Evolutionary conservation across 2,329 filamentous ascomycete genomes (phyloP).

Genomic region (Xylariaceae sp.): DNA sequence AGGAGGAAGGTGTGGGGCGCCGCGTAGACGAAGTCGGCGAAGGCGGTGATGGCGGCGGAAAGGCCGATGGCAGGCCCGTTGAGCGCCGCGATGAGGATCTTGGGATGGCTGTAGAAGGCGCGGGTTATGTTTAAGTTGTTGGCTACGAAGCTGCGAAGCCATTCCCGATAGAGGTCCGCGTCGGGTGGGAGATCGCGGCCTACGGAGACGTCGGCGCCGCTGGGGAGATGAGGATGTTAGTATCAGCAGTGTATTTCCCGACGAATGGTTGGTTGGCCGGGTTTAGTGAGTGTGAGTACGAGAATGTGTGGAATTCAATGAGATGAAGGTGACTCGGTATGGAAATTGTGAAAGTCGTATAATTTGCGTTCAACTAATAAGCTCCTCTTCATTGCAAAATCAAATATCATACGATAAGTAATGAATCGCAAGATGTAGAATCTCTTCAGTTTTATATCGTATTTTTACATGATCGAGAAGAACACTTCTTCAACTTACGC

Average conservation of each 20-base stretch:
- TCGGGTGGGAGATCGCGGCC: constrained; percentile 1
- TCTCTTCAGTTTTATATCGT: too few species aligned
- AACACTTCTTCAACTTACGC: constrained; percentile 53
- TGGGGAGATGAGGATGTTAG: constrained; percentile 3
- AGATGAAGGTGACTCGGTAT: too few species aligned
- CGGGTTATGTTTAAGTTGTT: constrained; percentile 87
- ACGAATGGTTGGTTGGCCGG: neutral
- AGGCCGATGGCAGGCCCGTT: constrained; percentile 91
- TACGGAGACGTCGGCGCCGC: constrained; percentile 21
- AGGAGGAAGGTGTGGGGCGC: constrained; percentile 77
- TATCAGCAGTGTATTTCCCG: neutral
- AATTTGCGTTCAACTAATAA: too few species aligned
- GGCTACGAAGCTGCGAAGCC: constrained; percentile 67
- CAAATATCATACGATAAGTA: too few species aligned
- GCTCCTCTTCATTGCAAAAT: too few species aligned
- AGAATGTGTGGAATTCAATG: neutral
- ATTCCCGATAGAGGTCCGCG: constrained; percentile 42
- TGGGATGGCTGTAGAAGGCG: constrained; percentile 88
- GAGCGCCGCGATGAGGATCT: constrained; percentile 84
- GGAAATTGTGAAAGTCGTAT: too few species aligned
- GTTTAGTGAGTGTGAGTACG: neutral
- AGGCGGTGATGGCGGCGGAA: constrained; percentile 73
- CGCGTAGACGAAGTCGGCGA: constrained; percentile 90
- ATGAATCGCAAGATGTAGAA: too few species aligned
- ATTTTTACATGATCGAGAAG: neutral